phyloP scores from a whole-genome alignment of 2,329 filamentous ascomycete species.

The Trichoderma sp. region DNA sequence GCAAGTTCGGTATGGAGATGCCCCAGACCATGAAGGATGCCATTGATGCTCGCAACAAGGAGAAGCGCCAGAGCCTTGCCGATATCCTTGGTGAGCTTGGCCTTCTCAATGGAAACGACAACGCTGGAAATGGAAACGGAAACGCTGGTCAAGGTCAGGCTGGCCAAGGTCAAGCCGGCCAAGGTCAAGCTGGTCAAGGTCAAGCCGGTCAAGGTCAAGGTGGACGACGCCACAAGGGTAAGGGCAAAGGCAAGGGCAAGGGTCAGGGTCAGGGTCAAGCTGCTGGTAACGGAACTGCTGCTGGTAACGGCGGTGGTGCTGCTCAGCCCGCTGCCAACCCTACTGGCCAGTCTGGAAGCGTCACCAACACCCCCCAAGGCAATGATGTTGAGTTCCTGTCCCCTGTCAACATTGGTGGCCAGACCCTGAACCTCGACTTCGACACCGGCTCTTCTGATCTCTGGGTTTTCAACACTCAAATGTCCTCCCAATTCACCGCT shows the following conservation, averaged over 20 bases:
- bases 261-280: slow-evolving; percentile 11
- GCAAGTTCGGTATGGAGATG: slow-evolving; percentile 66
- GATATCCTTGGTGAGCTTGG: slow-evolving; percentile 7
- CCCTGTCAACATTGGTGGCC: slow-evolving; percentile 70
- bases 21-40: slow-evolving; percentile 48
- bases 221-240: slow-evolving; percentile 8
- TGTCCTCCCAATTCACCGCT: slow-evolving; percentile 49
- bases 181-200: background rate
- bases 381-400: slow-evolving; percentile 70
- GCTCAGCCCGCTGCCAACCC: slow-evolving; percentile 4
- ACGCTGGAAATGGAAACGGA: background rate
- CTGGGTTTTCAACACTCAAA: slow-evolving; percentile 71
- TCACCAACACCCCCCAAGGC: slow-evolving; percentile 63
- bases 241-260: slow-evolving; percentile 12
- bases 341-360: slow-evolving; percentile 51
- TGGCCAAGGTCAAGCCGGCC: slow-evolving; percentile 10
- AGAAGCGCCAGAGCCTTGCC: slow-evolving; percentile 4
- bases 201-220: background rate
- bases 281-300: slow-evolving; percentile 6
- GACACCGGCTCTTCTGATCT: slow-evolving; percentile 77
- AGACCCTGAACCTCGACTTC: slow-evolving; percentile 70
- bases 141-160: background rate
- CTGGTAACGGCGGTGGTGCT: background rate
- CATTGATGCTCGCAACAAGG: slow-evolving; percentile 36
- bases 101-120: background rate